Percentiles rank a stretch among this genome's conserved stretches.
Conservation (phyloP, 2,329 filamentous ascomycete species). For the Falciphora oryzae region DNA sequence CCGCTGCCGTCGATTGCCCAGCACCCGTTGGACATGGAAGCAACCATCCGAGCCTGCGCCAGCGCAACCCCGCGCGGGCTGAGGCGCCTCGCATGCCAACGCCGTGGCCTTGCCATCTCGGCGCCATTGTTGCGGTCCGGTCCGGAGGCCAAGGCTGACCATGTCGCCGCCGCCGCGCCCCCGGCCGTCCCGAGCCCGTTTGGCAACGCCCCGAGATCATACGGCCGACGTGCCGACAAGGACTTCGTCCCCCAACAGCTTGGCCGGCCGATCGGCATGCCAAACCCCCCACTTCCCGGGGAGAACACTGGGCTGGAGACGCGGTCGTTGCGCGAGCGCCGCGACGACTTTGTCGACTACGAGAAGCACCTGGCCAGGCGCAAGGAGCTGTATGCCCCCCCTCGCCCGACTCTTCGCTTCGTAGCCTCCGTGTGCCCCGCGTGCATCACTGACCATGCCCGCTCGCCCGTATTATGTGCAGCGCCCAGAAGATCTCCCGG, state of each 20-base stretch:
- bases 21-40: not conserved
- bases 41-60: not conserved
- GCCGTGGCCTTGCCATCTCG: slow-evolving; percentile 24
- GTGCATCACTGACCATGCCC: slow-evolving; percentile 10
- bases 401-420: not conserved
- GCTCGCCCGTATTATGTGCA: slow-evolving; percentile 25
- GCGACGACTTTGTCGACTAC: slow-evolving; percentile 77
- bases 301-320: slow-evolving; percentile 76
- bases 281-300: slow-evolving; percentile 63
- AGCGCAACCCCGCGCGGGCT: not conserved
- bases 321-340: slow-evolving; percentile 60
- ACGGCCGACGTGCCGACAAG: slow-evolving; percentile 47
- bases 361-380: slow-evolving; percentile 76
- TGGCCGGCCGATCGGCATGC: slow-evolving; percentile 75
- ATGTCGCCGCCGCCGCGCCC: slow-evolving; percentile 8
- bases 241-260: slow-evolving; percentile 54
- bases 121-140: slow-evolving; percentile 11
- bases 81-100: slow-evolving; percentile 45
- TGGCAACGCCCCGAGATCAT: slow-evolving; percentile 53
- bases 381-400: slow-evolving; percentile 59
- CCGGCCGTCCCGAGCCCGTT: slow-evolving; percentile 31
- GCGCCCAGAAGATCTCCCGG: slow-evolving; percentile 68
- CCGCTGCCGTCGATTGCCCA: too few relatives aligned
- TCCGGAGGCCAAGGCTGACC: slow-evolving; percentile 13
- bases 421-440: not conserved